Conservation (phyloP, 306 rosid species). For the Mucuna pruriens region DNA sequence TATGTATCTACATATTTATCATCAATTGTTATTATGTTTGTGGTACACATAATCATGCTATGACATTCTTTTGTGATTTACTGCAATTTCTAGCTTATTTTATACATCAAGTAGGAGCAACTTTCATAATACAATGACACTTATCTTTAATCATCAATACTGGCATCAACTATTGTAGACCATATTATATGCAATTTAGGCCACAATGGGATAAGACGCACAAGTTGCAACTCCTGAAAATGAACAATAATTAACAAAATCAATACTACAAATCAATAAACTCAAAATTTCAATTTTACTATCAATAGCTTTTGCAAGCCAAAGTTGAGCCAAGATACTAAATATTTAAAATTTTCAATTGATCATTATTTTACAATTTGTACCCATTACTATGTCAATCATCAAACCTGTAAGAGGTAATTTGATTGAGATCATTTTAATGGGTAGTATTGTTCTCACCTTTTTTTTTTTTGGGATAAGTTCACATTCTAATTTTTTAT, state of each 20-base stretch:
- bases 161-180: no score
- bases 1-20: no score
- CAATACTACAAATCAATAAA: neutral
- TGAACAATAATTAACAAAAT: neutral
- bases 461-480: no score
- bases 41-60: no score
- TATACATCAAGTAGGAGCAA: constrained; percentile 15
- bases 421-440: neutral
- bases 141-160: constrained; percentile 13
- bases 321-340: neutral
- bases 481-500: no score
- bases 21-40: no score
- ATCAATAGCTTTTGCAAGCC: neutral
- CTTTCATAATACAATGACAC: neutral
- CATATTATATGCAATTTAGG: constrained; percentile 34
- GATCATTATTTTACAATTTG: neutral
- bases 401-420: neutral
- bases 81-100: no score
- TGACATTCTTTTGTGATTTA: no score
- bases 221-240: constrained; percentile 79
- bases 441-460: no score
- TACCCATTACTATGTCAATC: neutral
- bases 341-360: neutral
- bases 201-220: constrained; percentile 80
- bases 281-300: neutral